phyloP scores from a whole-genome alignment of 768 basidiomycete genomes.

The Phlebiopsis flavidoalba region DNA sequence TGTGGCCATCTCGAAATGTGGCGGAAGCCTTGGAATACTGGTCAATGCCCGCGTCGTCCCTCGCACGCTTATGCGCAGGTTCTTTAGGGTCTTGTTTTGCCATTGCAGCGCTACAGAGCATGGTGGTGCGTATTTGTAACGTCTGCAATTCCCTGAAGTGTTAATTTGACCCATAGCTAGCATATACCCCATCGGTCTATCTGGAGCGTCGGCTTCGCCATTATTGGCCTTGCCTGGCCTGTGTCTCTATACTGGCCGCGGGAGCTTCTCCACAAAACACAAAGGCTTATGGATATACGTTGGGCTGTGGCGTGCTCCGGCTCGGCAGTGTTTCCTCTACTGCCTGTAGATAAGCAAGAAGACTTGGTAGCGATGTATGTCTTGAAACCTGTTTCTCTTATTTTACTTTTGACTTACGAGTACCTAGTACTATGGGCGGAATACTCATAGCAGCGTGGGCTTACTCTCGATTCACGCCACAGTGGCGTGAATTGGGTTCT shows the following conservation, averaged over 20 bases:
- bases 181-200: constrained; percentile 66
- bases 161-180: constrained; percentile 37
- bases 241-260: constrained; percentile 40
- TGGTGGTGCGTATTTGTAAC: constrained; percentile 53
- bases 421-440: not conserved
- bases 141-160: not conserved
- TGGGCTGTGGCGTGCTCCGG: constrained; percentile 51
- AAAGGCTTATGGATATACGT: constrained; percentile 21
- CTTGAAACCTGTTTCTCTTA: not conserved
- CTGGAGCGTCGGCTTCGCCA: constrained; percentile 63
- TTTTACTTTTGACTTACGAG: not conserved
- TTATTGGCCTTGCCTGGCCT: constrained; percentile 68
- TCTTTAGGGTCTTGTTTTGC: constrained; percentile 29
- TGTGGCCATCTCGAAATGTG: constrained; percentile 30
- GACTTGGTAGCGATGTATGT: constrained; percentile 55
- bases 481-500: not conserved
- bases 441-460: not conserved
- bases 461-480: not conserved
- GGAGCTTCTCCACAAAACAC: constrained; percentile 22
- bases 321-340: constrained; percentile 64
- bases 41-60: not conserved
- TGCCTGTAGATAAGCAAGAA: constrained; percentile 71
- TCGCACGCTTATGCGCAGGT: not conserved
- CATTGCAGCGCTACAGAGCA: constrained; percentile 47
- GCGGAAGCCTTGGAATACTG: not conserved